These are phyloP conservation scores for Linnemannia exigua DNA, from an alignment of 192 early-diverging fungal species.

Conservation along the genomic window DNA sequence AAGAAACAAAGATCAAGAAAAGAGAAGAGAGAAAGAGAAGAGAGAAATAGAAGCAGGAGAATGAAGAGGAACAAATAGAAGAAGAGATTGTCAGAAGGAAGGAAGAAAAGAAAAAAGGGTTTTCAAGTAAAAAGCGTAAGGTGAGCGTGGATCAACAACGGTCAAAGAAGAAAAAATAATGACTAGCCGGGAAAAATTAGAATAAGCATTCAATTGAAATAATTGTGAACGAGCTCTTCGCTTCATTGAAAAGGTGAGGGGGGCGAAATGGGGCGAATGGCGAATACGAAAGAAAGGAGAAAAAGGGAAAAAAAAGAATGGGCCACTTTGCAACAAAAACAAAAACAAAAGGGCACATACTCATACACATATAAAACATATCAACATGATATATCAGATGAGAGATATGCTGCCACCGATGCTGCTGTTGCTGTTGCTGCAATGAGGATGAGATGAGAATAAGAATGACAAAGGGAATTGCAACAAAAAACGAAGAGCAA, in stretches of 20 bases:
- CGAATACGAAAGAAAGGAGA: background rate
- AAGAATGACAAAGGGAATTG: background rate
- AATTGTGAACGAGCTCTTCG: background rate
- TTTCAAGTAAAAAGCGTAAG: background rate
- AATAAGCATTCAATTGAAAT: background rate
- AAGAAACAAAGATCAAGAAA: background rate
- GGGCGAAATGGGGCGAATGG: background rate
- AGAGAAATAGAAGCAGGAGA: background rate
- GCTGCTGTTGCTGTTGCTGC: too few species aligned
- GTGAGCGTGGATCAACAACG: background rate
- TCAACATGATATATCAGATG: background rate
- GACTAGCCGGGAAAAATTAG: background rate
- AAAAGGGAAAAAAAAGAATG: background rate
- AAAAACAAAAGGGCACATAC: background rate
- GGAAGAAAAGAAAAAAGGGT: background rate
- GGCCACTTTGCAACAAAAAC: background rate
- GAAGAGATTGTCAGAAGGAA: background rate
- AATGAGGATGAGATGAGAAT: background rate
- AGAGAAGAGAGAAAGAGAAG: background rate
- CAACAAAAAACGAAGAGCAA: too few species aligned
- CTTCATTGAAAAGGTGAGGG: background rate
- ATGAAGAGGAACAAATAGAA: background rate
- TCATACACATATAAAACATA: background rate
- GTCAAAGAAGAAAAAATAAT: background rate
- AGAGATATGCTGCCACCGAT: background rate